Conservation (phyloP, 805 yeast genomes). For the Ogataea thermomethanolica region DNA sequence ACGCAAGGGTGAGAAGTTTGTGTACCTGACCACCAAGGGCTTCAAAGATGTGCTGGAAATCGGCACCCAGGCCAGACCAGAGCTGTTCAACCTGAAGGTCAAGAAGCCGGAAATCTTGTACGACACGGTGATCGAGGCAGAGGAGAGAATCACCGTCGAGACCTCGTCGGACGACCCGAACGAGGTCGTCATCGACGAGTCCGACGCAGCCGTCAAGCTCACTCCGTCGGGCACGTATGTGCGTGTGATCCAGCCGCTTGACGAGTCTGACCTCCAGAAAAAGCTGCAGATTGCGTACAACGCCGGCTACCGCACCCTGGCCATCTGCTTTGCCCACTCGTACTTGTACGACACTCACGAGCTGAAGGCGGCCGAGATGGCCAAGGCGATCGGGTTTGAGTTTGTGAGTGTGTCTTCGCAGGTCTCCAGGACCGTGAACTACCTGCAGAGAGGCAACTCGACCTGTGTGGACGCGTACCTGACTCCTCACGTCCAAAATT, state of each 20-base stretch:
- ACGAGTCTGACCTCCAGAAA: slow-evolving; percentile 14
- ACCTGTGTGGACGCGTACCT: slow-evolving; percentile 41
- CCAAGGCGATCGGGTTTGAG: slow-evolving; percentile 40
- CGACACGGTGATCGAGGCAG: slow-evolving; percentile 18
- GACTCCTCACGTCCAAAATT: slow-evolving; percentile 39
- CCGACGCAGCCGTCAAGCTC: slow-evolving; percentile 12
- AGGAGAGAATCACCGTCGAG: slow-evolving; percentile 24
- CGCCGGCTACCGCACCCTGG: slow-evolving; percentile 27
- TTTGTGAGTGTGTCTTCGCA: slow-evolving; percentile 34
- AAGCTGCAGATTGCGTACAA: slow-evolving; percentile 22
- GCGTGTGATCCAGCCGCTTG: slow-evolving; percentile 24
- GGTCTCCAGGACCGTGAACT: slow-evolving; percentile 36
- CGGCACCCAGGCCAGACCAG: slow-evolving; percentile 32
- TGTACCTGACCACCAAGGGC: slow-evolving; percentile 28
- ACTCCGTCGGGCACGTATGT: slow-evolving; percentile 20
- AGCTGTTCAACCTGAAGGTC: slow-evolving; percentile 19
- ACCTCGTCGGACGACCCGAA: slow-evolving; percentile 26
- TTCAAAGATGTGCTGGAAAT: slow-evolving; percentile 32
- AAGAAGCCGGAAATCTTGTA: slow-evolving; percentile 18
- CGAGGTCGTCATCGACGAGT: slow-evolving; percentile 11
- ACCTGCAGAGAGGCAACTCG: slow-evolving; percentile 39
- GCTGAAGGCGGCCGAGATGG: slow-evolving; percentile 32
- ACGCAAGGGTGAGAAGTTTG: slow-evolving; percentile 21
- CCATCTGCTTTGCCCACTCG: slow-evolving; percentile 37
- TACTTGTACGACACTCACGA: slow-evolving; percentile 38